These are phyloP conservation scores for Amanita muscaria DNA, from an alignment of 768 basidiomycete species.

Conservation along the genomic window DNA sequence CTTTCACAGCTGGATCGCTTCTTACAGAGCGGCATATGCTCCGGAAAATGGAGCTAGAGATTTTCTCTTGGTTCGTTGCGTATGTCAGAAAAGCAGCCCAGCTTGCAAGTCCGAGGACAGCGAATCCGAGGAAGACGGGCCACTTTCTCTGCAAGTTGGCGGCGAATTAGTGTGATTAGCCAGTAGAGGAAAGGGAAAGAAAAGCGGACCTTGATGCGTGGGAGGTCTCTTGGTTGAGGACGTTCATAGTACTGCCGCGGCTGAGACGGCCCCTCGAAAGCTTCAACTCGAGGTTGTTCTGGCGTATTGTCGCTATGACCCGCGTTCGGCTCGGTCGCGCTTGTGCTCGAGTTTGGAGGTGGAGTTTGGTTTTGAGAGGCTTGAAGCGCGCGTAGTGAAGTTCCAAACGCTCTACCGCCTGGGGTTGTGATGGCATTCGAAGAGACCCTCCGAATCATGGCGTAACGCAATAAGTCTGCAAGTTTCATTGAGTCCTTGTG, in stretches of 20 bases:
- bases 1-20: conserved; percentile 39
- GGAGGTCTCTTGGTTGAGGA: conserved; percentile 27
- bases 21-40: conserved; percentile 55
- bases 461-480: too few relatives aligned
- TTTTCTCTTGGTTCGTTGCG: conserved; percentile 69
- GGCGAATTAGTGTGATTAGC: not conserved
- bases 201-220: conserved; percentile 23
- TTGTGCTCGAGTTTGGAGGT: too few relatives aligned
- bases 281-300: conserved; percentile 15
- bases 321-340: too few relatives aligned
- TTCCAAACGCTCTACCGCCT: too few relatives aligned
- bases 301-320: conserved; percentile 15
- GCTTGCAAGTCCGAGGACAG: conserved; percentile 43
- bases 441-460: too few relatives aligned
- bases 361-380: too few relatives aligned
- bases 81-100: conserved; percentile 66
- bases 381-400: too few relatives aligned
- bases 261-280: conserved; percentile 24
- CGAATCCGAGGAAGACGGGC: conserved; percentile 46
- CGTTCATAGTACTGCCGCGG: conserved; percentile 31
- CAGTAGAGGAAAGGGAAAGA: not conserved
- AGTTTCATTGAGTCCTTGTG: too few relatives aligned
- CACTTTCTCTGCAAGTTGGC: conserved; percentile 34
- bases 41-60: conserved; percentile 66
- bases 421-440: too few relatives aligned